A percentile compares a stretch with the other conserved stretches of the same genome.
Conservation (phyloP, 352 stramenopile species). For the Pythium chondricola region DNA sequence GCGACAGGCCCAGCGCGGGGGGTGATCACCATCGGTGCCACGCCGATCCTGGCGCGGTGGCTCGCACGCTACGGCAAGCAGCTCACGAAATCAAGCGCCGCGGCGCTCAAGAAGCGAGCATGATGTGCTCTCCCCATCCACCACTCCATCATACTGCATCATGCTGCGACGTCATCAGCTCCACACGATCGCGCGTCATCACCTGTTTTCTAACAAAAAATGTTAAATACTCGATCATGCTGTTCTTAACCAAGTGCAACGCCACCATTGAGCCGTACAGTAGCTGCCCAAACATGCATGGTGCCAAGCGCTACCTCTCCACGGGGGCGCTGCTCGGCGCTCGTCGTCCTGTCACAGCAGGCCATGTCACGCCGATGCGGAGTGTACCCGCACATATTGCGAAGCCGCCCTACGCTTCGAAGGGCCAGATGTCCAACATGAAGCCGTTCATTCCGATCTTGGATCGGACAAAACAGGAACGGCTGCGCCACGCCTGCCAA, state of each 20-base stretch:
- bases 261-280: too few relatives aligned
- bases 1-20: constrained; percentile 69
- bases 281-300: too few relatives aligned
- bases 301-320: constrained; percentile 35
- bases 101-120: constrained; percentile 18
- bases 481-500: constrained; percentile 58
- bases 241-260: too few relatives aligned
- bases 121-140: too few relatives aligned
- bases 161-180: too few relatives aligned
- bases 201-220: too few relatives aligned
- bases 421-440: constrained; percentile 53
- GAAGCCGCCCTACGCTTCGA: constrained; percentile 58
- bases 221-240: too few relatives aligned
- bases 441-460: constrained; percentile 78
- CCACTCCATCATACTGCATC: too few relatives aligned
- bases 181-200: too few relatives aligned
- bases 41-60: constrained; percentile 63
- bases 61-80: constrained; percentile 30
- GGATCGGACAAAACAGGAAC: constrained; percentile 53
- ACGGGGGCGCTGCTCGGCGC: constrained; percentile 9
- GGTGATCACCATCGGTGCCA: constrained; percentile 65
- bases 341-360: constrained; percentile 38
- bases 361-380: constrained; percentile 40
- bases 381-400: constrained; percentile 45
- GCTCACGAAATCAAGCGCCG: constrained; percentile 12